phyloP scores from a whole-genome alignment of 2,329 filamentous ascomycete species.

The Chaetomiaceae sp. region DNA sequence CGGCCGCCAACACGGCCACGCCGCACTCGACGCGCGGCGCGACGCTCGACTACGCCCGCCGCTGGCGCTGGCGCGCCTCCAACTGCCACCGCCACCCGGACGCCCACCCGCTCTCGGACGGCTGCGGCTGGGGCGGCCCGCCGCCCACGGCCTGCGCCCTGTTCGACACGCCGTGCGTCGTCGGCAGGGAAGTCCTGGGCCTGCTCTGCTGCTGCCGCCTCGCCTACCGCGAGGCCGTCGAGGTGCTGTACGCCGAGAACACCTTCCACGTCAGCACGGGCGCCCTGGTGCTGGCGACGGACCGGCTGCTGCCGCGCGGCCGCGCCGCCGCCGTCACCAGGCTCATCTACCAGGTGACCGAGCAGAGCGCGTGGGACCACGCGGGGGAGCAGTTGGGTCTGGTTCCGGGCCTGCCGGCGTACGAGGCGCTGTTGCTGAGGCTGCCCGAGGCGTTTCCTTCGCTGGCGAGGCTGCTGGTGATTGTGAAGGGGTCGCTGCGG shows the following conservation, averaged over 20 bases:
- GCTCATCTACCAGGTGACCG: slow-evolving; percentile 4
- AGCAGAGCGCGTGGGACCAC: slow-evolving; percentile 10
- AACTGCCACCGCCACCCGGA: slow-evolving; percentile 18
- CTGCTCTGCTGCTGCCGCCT: slow-evolving; percentile 10
- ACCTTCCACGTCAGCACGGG: slow-evolving; percentile 15
- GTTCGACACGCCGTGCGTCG: neutral
- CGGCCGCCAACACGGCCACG: slow-evolving; percentile 6
- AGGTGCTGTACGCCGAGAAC: slow-evolving; percentile 16
- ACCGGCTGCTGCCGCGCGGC: neutral
- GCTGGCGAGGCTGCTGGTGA: slow-evolving; percentile 2
- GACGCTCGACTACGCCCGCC: neutral
- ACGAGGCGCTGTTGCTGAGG: neutral
- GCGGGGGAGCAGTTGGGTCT: slow-evolving; percentile 14
- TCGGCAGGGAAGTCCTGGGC: slow-evolving; percentile 5
- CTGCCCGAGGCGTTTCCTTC: slow-evolving; percentile 13
- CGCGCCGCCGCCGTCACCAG: neutral
- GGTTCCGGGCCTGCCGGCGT: slow-evolving; percentile 5
- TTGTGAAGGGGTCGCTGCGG: neutral
- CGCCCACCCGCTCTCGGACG: slow-evolving; percentile 1
- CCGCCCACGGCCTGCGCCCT: slow-evolving; percentile 11
- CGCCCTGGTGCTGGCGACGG: slow-evolving; percentile 11
- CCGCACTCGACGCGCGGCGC: slow-evolving; percentile 16
- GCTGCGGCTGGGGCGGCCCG: slow-evolving; percentile 13
- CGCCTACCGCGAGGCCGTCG: slow-evolving; percentile 14
- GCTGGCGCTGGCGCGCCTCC: slow-evolving; percentile 18